Base-by-base conservation (phyloP, 2,329 filamentous ascomycete genomes). In the Pseudocercospora cruenta region DNA sequence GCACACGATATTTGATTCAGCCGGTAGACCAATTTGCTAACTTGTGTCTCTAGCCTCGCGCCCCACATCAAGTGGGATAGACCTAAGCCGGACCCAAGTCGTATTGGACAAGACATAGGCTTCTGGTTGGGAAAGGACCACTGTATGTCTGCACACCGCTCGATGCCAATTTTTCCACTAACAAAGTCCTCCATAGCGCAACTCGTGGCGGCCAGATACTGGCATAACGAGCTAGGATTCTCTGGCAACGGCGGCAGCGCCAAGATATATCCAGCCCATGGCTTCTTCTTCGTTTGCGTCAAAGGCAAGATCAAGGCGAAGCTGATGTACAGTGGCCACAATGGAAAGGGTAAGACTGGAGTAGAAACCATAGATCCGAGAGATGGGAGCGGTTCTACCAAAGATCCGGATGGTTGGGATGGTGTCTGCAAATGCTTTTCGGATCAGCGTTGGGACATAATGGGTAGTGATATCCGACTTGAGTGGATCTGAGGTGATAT, bases 371-470 rank as follows among this genome's bases (percentile, higher is more conserved):
- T 60, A 24, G n/a, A 8, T 4, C 19, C 36, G 3, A 49, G 10
- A n/a, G 58, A 60, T 26, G 2, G 7, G 12, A 24, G 19, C 9
- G 22, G 24, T 28, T 24, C 16, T 31, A 33, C 33, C n/a, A 22
- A n/a, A 45, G 58, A 60, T 60, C 58, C 58, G 9, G 39, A 60
- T 60, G 58, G 58, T 19, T 60, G 58, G 58, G 12, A 47, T 22
- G 58, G 58, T 24, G 36, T 39, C 28, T 60, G 58, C 28, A 28
- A 21, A 31, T 60, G 58, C 58, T 60, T 47, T 47, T 22, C 12
- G 16, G 28, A 60, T 24, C 12, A 10, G 33, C n/a, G 43, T 10
- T 60, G 58, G 58, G 58, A 60, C 19, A 60, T 60, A 10, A 4
- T 4, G 8, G 58, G 58, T 16, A 60, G 58, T 31, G 58, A 60